Percentiles rank a stretch among this genome's conserved stretches.
Conservation (phyloP, 2,329 filamentous ascomycete genomes). For the Pyrenophora seminiperda region DNA sequence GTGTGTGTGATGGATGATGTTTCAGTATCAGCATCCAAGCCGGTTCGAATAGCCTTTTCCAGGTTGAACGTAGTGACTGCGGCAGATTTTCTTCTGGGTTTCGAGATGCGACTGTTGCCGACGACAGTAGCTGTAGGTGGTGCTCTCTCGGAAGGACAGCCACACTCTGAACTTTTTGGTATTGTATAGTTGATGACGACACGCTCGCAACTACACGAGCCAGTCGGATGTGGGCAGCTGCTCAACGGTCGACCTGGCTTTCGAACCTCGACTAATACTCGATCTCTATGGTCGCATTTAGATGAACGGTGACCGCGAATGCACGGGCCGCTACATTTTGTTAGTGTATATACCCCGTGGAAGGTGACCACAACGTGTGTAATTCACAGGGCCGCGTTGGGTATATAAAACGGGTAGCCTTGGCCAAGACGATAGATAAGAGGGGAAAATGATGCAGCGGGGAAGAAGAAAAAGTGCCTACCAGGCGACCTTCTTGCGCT, state of each 20-base stretch:
- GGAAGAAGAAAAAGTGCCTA: constrained; percentile 50
- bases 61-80: constrained; percentile 35
- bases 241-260: constrained; percentile 74
- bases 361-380: background rate
- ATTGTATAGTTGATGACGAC: constrained; percentile 60
- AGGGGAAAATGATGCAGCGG: background rate
- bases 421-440: background rate
- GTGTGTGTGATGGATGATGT: constrained; percentile 39
- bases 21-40: constrained; percentile 39
- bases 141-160: constrained; percentile 42
- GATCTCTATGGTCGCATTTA: constrained; percentile 72
- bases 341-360: constrained; percentile 17
- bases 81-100: constrained; percentile 39
- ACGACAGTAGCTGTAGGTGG: constrained; percentile 29
- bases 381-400: background rate
- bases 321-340: constrained; percentile 66
- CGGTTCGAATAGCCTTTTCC: constrained; percentile 45
- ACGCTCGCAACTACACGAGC: constrained; percentile 65
- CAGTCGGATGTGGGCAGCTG: constrained; percentile 69
- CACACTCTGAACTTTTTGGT: constrained; percentile 49
- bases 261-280: constrained; percentile 71
- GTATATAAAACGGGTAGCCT: background rate
- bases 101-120: constrained; percentile 41
- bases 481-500: constrained; percentile 79
- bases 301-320: constrained; percentile 77